Evolutionary conservation across 1,284 basidiomycete species (phyloP), one percentile per base, ranked within the genome.

Genomic region (Moesziomyces antarcticus): DNA sequence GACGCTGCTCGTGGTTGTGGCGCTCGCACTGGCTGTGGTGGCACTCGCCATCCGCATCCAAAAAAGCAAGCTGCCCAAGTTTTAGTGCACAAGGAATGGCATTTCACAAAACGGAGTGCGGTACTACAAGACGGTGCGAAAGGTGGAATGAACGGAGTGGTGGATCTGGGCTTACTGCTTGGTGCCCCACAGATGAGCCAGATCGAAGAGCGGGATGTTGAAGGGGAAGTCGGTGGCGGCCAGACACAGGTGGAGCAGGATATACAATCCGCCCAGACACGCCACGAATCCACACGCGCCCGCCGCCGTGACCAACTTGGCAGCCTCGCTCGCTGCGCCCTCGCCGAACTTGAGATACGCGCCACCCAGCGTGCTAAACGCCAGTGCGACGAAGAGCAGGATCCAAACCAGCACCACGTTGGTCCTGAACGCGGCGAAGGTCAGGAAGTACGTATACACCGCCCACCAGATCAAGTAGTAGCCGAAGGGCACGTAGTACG

Each of bases 371-470:
- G 56, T 56, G 24, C 25, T 45, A 41, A 78, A 78, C 0, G 74
- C 66, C 30, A 75, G 56, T 0, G 77, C 77, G 33, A 78, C 74
- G 42, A 72, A 77, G 43, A 77, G 51, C 13, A 78, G 41, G 41
- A 78, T 78, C 64, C 67, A 67, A 21, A 78, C 73, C 14, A 78
- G 57, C 14, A 71, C 65, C 0, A 74, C 72, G 44, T 78, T 78
- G n/a, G 77, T 78, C 1, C 74, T 21, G 48, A 73, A 50, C 10
- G 74, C 50, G 0, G 77, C 77, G 16, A 77, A 50, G 16, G 77
- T 74, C 18, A 77, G 56, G 57, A 78, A 65, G 53, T 49, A 78
- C 13, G 60, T 62, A 50, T 75, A 78, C 13, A 78, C 60, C 1
- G 65, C 61, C 70, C 69, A 78, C 41, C 71, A 73, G 24, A 78